Evolutionary conservation across 2,329 filamentous ascomycete species (phyloP), one percentile per base, ranked within the genome.

Genomic region (Clarireedia monteithiana): DNA sequence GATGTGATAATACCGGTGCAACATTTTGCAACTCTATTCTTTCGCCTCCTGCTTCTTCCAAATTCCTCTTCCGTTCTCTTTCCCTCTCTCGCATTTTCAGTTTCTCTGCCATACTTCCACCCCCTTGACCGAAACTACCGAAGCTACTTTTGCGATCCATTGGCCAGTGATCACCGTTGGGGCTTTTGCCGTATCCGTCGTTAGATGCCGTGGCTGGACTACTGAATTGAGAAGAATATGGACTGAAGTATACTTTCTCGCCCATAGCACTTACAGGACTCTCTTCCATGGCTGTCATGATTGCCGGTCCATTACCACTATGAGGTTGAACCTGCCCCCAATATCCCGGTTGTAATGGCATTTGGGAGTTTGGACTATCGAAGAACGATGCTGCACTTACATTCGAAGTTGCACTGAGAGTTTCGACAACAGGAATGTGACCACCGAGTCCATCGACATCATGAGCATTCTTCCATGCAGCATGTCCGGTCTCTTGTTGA

Each of bases 191-290:
- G 24, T 55, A 40, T 12, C 52, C 53, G 46, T 57, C 49, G 47
- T 62, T 57, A 6, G 44, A 55, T 15, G 63, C 65, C 2, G 54
- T 61, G 5, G 81, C 73, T 0, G 82, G 82, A 63, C 80, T 83
- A 67, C 73, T 81, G 69, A 77, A 84, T 58, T 82, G 78, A 42
- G 80, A 82, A 20, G 73, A 75, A 64, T 84, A 85, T 0, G 82
- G 82, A 3, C 80, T 83, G 60, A 82, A 76, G 68, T 83, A 81
- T 6, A 72, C 74, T 23, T 66, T 64, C 50, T 67, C 66, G 4
- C 58, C 59, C 10, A 58, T 58, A 75, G 81, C 26, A 76, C 60
- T 64, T 2, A 59, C 57, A 1, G 66, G 66, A 44, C 59, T 62
- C 15, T 52, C 53, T 56, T 38, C 55, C 14, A 54, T 30, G 0